phyloP scores from a whole-genome alignment of 2,329 filamentous ascomycete genomes.

The Aureobasidium sp. region DNA sequence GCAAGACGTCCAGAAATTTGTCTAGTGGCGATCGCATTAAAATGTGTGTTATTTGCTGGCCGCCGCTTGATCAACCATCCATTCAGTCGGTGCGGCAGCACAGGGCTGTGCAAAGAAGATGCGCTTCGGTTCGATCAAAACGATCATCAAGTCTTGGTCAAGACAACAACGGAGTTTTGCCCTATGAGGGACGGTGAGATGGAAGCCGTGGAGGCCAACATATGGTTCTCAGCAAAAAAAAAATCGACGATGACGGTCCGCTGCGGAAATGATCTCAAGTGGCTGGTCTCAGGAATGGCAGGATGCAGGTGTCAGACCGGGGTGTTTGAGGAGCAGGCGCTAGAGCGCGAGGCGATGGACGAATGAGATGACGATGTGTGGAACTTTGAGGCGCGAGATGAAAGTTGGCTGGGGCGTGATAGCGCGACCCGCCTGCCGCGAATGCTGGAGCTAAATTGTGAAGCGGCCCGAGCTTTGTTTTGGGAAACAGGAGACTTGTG shows the following conservation, averaged over 20 bases:
- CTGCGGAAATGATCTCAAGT: conserved; percentile 1
- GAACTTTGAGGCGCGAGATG: conserved; percentile 13
- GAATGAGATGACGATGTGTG: neutral
- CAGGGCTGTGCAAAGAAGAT: conserved; percentile 5
- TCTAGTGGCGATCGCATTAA: conserved; percentile 5
- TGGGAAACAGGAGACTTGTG: conserved; percentile 4
- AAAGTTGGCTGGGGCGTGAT: conserved; percentile 16
- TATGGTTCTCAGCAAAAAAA: neutral
- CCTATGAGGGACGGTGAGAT: neutral
- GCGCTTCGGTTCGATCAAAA: neutral
- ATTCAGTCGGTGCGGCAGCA: conserved; percentile 4
- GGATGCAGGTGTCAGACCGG: conserved; percentile 5
- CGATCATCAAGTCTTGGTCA: conserved; percentile 2
- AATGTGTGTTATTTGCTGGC: conserved; percentile 7
- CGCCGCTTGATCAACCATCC: neutral
- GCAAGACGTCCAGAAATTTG: neutral
- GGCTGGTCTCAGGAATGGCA: conserved; percentile 10
- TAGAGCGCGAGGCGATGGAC: neutral
- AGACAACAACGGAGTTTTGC: neutral
- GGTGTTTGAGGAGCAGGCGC: conserved; percentile 8
- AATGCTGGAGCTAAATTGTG: neutral
- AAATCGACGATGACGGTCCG: conserved; percentile 11
- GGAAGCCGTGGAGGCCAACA: neutral
- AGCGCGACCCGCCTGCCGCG: conserved; percentile 16
- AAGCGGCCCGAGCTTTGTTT: conserved; percentile 7